These are phyloP conservation scores for Monosporozyma siamensis DNA, from an alignment of 805 yeast genomes.

Conservation along the genomic window DNA sequence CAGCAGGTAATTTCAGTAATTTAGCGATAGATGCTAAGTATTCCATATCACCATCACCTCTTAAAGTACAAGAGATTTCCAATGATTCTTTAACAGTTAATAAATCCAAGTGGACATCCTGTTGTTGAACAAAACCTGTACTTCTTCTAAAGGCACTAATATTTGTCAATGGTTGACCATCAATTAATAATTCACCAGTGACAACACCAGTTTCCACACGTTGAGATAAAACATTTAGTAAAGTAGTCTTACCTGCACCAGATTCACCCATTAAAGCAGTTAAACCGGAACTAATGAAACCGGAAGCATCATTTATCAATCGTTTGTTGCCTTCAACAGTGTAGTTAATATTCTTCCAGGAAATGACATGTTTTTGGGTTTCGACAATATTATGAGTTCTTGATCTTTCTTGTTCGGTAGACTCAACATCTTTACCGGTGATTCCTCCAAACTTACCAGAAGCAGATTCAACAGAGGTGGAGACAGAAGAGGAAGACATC, in stretches of 20 bases:
- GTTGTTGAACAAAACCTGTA: constrained; percentile 54
- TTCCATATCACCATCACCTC: constrained; percentile 32
- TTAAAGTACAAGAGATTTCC: constrained; percentile 41
- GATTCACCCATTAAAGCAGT: constrained; percentile 57
- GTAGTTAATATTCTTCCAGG: constrained; percentile 56
- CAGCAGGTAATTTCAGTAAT: constrained; percentile 34
- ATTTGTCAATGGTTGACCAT: constrained; percentile 39
- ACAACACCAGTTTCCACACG: constrained; percentile 47
- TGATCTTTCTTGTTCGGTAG: constrained; percentile 8
- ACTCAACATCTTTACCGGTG: constrained; percentile 3
- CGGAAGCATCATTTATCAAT: constrained; percentile 41
- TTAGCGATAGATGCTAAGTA: constrained; percentile 32
- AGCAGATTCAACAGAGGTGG: constrained; percentile 9
- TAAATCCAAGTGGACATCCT: constrained; percentile 44
- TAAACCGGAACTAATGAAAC: constrained; percentile 62
- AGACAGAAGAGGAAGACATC: constrained; percentile 8
- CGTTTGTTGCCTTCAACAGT: constrained; percentile 32
- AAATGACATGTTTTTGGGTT: constrained; percentile 38
- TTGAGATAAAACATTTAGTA: constrained; percentile 44
- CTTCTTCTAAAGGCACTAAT: constrained; percentile 40
- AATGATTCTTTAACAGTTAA: constrained; percentile 47
- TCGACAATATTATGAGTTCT: constrained; percentile 2
- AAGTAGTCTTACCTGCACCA: constrained; percentile 58
- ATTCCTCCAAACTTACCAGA: constrained; percentile 3
- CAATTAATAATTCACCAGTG: constrained; percentile 50